phyloP scores from a whole-genome alignment of 1,284 basidiomycete species.

The Pyrrhoderma noxium region DNA sequence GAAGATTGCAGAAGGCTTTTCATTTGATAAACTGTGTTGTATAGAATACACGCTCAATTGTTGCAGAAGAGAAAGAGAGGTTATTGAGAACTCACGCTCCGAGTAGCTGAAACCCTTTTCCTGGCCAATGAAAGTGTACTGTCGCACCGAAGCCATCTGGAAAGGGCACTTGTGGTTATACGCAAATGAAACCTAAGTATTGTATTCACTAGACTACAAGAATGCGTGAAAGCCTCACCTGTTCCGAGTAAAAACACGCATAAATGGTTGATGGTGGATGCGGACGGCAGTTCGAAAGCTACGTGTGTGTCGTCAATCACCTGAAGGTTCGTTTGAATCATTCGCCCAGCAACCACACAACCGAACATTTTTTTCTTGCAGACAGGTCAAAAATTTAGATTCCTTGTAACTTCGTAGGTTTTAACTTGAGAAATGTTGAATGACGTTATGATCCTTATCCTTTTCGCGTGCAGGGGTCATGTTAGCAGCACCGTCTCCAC shows the following conservation, averaged over 20 bases:
- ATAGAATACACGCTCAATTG: slow-evolving; percentile 1
- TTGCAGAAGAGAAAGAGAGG: not conserved
- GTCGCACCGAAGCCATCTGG: slow-evolving; percentile 86
- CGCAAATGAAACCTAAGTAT: not conserved
- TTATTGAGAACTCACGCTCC: slow-evolving; percentile 59
- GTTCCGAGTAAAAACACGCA: slow-evolving; percentile 85
- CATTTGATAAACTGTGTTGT: slow-evolving; percentile 70
- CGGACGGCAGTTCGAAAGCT: slow-evolving; percentile 70
- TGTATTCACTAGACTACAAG: not conserved
- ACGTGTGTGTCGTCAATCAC: slow-evolving; percentile 83
- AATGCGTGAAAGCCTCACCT: slow-evolving; percentile 39
- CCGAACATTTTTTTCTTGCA: slow-evolving; percentile 71
- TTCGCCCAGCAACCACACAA: slow-evolving; percentile 69
- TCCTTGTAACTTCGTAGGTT: not conserved
- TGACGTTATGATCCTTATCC: too few relatives aligned
- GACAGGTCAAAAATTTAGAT: not conserved
- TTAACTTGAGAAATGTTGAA: too few relatives aligned
- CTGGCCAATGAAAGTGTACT: slow-evolving; percentile 87
- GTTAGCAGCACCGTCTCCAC: too few relatives aligned
- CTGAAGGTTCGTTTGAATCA: slow-evolving; percentile 66
- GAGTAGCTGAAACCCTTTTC: slow-evolving; percentile 80
- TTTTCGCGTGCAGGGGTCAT: not conserved
- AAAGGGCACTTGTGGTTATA: slow-evolving; percentile 56
- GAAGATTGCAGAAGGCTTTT: slow-evolving; percentile 90
- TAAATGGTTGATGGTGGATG: slow-evolving; percentile 80